These are phyloP conservation scores for Globisporangium irregulare DNA, from an alignment of 352 stramenopile species.

Conservation along the genomic window DNA sequence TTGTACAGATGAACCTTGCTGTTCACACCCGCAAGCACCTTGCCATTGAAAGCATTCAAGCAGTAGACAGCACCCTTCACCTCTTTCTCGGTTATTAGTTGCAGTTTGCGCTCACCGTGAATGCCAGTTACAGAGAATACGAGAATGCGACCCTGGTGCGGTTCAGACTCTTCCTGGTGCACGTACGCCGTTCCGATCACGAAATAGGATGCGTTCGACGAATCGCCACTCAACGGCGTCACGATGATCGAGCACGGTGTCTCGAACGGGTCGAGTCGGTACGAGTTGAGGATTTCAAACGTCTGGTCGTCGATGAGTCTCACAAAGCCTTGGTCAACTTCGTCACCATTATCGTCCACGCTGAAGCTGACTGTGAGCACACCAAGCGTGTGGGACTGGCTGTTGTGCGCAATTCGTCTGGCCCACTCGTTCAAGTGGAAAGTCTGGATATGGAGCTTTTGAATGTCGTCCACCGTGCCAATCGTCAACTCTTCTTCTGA, in stretches of 20 bases:
- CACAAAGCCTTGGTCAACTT: constrained; percentile 89
- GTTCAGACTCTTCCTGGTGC: constrained; percentile 93
- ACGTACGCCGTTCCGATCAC: constrained; percentile 91
- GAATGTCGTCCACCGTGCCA: constrained; percentile 98
- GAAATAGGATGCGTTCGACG: constrained; percentile 72
- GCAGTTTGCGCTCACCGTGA: constrained; percentile 81
- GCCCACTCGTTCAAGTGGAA: constrained; percentile 93
- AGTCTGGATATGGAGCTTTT: constrained; percentile 98
- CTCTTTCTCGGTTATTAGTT: constrained; percentile 90
- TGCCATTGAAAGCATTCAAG: constrained; percentile 93
- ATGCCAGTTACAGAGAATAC: constrained; percentile 88
- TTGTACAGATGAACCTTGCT: constrained; percentile 94
- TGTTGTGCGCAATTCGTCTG: constrained; percentile 88
- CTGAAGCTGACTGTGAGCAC: constrained; percentile 83
- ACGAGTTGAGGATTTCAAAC: constrained; percentile 91
- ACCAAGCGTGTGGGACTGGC: constrained; percentile 74
- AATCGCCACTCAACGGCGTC: constrained; percentile 78
- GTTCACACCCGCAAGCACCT: constrained; percentile 92
- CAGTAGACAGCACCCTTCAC: constrained; percentile 95
- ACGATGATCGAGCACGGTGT: constrained; percentile 82
- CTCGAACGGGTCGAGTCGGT: constrained; percentile 87
- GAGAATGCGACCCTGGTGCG: constrained; percentile 93
- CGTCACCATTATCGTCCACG: constrained; percentile 78
- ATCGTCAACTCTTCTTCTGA: constrained; percentile 95
- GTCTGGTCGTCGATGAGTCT: constrained; percentile 96